Evolutionary conservation across 2,329 filamentous ascomycete genomes (phyloP).

Genomic region (Hypoxylon sp.): DNA sequence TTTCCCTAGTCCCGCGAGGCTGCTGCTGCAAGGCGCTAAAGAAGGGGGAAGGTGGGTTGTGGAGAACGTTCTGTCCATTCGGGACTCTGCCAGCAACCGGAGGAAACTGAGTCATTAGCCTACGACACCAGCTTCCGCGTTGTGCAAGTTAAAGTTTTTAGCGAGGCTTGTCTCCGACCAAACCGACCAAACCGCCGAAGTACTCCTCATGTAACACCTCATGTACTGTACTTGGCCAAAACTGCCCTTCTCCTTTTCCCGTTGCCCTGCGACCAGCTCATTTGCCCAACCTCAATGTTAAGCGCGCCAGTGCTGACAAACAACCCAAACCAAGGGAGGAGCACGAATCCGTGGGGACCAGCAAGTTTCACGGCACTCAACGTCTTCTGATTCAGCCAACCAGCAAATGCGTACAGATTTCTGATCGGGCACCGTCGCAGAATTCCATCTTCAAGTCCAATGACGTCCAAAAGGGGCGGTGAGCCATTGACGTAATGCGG

Average conservation of each 20-base stretch:
- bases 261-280: conserved; percentile 21
- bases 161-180: conserved; percentile 23
- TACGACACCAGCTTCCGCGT: conserved; percentile 37
- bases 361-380: conserved; percentile 31
- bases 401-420: conserved; percentile 35
- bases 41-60: conserved; percentile 39
- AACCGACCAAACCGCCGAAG: conserved; percentile 7
- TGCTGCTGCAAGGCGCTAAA: conserved; percentile 42
- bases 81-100: conserved; percentile 46
- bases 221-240: conserved; percentile 6
- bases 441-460: conserved; percentile 41
- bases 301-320: conserved; percentile 20
- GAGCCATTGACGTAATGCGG: conserved; percentile 44
- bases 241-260: conserved; percentile 15
- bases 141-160: conserved; percentile 29
- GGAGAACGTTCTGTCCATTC: conserved; percentile 43
- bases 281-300: conserved; percentile 22
- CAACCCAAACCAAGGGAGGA: conserved; percentile 25
- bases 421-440: conserved; percentile 44
- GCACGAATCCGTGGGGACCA: conserved; percentile 27
- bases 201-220: conserved; percentile 29
- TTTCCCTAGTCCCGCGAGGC: conserved; percentile 41
- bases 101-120: conserved; percentile 42
- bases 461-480: conserved; percentile 42
- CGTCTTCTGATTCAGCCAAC: conserved; percentile 27